Evolutionary conservation across 2,329 filamentous ascomycete genomes (phyloP).

Genomic region (Aaosphaeria pasadenensis): DNA sequence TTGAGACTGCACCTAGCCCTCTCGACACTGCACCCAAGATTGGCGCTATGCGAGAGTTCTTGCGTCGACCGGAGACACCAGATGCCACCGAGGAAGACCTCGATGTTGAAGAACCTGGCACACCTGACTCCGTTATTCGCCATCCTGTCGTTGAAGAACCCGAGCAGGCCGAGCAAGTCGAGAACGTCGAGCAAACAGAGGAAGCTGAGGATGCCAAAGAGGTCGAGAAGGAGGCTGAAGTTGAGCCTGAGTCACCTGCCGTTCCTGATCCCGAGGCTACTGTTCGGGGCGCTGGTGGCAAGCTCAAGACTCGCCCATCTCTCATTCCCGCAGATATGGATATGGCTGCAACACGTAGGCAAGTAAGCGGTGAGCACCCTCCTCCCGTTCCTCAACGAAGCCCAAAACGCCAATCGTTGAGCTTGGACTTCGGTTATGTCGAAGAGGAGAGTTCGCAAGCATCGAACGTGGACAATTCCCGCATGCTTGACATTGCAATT

Average conservation of each 20-base stretch:
- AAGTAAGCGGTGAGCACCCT: constrained; percentile 74
- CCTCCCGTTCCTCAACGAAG: constrained; percentile 39
- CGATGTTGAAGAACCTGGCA: constrained; percentile 61
- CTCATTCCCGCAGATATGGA: constrained; percentile 80
- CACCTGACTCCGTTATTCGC: constrained; percentile 87
- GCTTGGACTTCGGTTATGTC: constrained; percentile 28
- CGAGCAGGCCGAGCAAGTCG: neutral
- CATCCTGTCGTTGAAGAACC: constrained; percentile 60
- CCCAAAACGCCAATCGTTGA: constrained; percentile 36
- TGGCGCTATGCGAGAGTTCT: constrained; percentile 37
- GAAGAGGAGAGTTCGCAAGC: constrained; percentile 30
- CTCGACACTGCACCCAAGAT: constrained; percentile 35
- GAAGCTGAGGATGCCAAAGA: neutral
- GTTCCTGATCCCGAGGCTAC: constrained; percentile 83
- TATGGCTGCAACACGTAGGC: constrained; percentile 82
- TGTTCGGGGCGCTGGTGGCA: constrained; percentile 82
- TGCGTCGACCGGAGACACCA: constrained; percentile 53
- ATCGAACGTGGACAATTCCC: constrained; percentile 28
- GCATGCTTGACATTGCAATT: constrained; percentile 74
- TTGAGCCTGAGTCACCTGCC: neutral
- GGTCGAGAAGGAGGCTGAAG: too few species aligned
- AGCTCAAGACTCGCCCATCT: constrained; percentile 84
- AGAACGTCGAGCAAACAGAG: neutral
- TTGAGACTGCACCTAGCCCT: constrained; percentile 25
- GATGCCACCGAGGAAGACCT: constrained; percentile 43